Conservation (phyloP, 768 basidiomycete species). For the Calvatia gigantea region DNA sequence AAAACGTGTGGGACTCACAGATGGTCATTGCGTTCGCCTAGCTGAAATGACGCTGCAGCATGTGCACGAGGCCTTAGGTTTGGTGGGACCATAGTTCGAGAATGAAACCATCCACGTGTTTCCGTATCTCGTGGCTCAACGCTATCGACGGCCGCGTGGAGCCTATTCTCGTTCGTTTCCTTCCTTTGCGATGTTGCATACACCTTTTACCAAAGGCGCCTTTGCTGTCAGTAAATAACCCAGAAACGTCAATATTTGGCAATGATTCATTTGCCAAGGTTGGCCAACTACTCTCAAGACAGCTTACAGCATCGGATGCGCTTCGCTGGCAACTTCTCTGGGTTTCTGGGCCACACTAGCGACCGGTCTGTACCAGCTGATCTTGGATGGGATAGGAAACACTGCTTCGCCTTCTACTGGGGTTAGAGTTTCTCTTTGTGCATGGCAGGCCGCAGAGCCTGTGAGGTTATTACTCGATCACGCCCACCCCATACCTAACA, state of each 20-base stretch:
- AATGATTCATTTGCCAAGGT: not conserved
- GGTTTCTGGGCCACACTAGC: not conserved
- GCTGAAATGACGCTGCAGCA: not conserved
- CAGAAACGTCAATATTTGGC: not conserved
- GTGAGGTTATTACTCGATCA: not conserved
- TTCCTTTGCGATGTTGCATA: not conserved
- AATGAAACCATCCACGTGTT: not conserved
- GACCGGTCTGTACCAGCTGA: not conserved
- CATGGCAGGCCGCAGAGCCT: not conserved
- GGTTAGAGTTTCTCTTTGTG: not conserved
- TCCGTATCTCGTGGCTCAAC: not conserved
- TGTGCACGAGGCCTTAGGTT: not conserved
- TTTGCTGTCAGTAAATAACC: not conserved
- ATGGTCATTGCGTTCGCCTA: not conserved
- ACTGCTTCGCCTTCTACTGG: constrained; percentile 5
- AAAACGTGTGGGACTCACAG: not conserved
- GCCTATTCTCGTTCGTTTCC: not conserved
- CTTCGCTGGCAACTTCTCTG: not conserved
- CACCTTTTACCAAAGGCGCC: not conserved
- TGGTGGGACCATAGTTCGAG: not conserved
- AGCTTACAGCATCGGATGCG: not conserved
- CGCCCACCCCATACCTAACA: constrained; percentile 1
- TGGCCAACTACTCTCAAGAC: not conserved
- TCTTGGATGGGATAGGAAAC: not conserved
- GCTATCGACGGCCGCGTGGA: not conserved